Conservation (phyloP, 1,284 basidiomycete genomes). For the Sanguinoderma infundibulare region DNA sequence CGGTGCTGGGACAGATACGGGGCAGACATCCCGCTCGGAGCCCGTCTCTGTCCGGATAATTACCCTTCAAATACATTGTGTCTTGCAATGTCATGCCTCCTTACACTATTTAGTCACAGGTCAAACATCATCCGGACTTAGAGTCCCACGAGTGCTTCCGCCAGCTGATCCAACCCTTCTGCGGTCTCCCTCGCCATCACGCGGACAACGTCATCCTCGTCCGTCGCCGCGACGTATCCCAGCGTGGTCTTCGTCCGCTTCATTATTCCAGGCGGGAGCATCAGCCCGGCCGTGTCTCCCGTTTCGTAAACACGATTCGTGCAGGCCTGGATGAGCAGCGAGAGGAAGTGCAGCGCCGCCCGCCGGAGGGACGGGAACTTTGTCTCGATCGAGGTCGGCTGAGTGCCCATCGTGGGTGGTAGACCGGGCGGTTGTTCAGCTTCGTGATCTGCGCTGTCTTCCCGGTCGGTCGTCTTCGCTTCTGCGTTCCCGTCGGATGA, state of each 20-base stretch:
- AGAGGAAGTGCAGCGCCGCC: constrained; percentile 81
- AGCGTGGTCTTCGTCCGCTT: constrained; percentile 66
- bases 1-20: constrained; percentile 88
- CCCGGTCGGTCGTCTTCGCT: constrained; percentile 7
- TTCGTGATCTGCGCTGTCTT: constrained; percentile 1
- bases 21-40: constrained; percentile 57
- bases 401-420: constrained; percentile 49
- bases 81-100: neutral
- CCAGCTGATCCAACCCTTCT: constrained; percentile 59
- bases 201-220: constrained; percentile 74
- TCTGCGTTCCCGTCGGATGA: constrained; percentile 5
- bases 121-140: constrained; percentile 24
- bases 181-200: constrained; percentile 81
- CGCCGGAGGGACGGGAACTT: constrained; percentile 83
- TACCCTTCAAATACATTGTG: too few relatives aligned
- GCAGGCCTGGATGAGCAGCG: constrained; percentile 61
- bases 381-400: constrained; percentile 59
- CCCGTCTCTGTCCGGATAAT: neutral
- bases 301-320: constrained; percentile 53
- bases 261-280: constrained; percentile 45
- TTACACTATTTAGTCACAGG: neutral
- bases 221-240: constrained; percentile 72
- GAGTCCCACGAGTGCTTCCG: constrained; percentile 51
- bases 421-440: constrained; percentile 17
- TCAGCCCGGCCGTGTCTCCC: constrained; percentile 22